Evolutionary conservation across 495 filamentous ascomycete species (phyloP).

Genomic region (Hyaloscypha variabilis): DNA sequence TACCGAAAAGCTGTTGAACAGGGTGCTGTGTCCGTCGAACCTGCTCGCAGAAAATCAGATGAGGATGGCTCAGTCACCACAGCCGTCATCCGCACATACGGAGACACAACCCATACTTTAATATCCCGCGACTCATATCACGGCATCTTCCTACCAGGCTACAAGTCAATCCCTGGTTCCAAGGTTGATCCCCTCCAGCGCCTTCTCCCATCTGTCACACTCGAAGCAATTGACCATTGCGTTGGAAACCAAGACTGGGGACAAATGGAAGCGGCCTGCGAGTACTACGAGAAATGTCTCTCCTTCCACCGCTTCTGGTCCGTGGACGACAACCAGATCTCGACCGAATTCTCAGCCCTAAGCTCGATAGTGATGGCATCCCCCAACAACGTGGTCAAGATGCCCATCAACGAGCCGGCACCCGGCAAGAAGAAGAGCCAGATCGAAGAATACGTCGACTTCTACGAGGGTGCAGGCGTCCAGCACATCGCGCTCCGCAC

Average conservation of each 20-base stretch:
- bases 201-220: conserved; percentile 63
- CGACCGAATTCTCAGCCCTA: conserved; percentile 85
- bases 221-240: conserved; percentile 85
- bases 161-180: conserved; percentile 45
- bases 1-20: conserved; percentile 68
- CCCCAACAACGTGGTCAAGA: conserved; percentile 82
- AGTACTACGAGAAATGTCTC: conserved; percentile 87
- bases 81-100: conserved; percentile 84
- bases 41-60: conserved; percentile 53
- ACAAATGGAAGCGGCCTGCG: conserved; percentile 81
- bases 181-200: conserved; percentile 43
- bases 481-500: conserved; percentile 91
- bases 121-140: conserved; percentile 67
- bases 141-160: conserved; percentile 83
- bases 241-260: conserved; percentile 94
- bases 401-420: conserved; percentile 97
- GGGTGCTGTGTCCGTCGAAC: conserved; percentile 66
- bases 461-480: conserved; percentile 82
- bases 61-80: conserved; percentile 58
- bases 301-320: conserved; percentile 95
- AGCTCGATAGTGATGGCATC: conserved; percentile 86
- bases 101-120: conserved; percentile 89
- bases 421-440: conserved; percentile 82
- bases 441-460: conserved; percentile 91
- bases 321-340: conserved; percentile 85